These are phyloP conservation scores for Phialophora verrucosa DNA, from an alignment of 2,329 filamentous ascomycete species.

Conservation along the genomic window DNA sequence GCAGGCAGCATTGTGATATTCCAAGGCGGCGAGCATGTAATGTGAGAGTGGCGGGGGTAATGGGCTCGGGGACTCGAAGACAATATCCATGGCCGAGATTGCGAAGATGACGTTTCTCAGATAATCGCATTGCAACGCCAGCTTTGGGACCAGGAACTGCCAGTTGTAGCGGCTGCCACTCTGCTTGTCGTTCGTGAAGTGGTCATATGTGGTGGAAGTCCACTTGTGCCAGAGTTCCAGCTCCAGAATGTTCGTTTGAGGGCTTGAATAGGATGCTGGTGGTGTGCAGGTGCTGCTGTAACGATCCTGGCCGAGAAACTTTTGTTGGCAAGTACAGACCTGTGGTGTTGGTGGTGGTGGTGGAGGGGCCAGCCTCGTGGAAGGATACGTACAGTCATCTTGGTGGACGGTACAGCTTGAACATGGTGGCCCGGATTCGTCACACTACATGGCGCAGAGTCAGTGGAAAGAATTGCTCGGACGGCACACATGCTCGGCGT, in stretches of 20 bases:
- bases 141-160: constrained; percentile 5
- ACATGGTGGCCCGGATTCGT: constrained; percentile 4
- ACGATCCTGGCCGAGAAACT: neutral
- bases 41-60: neutral
- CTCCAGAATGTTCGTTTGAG: neutral
- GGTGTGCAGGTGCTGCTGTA: neutral
- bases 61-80: neutral
- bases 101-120: constrained; percentile 1
- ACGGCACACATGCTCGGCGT: too few relatives aligned
- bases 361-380: constrained; percentile 7
- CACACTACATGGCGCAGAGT: neutral
- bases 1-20: constrained; percentile 10
- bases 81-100: neutral
- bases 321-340: constrained; percentile 4
- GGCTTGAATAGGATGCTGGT: neutral
- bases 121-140: constrained; percentile 3
- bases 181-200: neutral
- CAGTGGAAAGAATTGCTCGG: neutral
- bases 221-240: constrained; percentile 9
- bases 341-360: neutral
- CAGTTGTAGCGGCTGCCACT: constrained; percentile 2
- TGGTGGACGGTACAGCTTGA: neutral
- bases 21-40: constrained; percentile 6
- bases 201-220: neutral
- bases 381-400: constrained; percentile 3